Evolutionary conservation across 768 basidiomycete species (phyloP), one percentile per base, ranked within the genome.

Genomic region (Lanmaoa pseudosensibilis): DNA sequence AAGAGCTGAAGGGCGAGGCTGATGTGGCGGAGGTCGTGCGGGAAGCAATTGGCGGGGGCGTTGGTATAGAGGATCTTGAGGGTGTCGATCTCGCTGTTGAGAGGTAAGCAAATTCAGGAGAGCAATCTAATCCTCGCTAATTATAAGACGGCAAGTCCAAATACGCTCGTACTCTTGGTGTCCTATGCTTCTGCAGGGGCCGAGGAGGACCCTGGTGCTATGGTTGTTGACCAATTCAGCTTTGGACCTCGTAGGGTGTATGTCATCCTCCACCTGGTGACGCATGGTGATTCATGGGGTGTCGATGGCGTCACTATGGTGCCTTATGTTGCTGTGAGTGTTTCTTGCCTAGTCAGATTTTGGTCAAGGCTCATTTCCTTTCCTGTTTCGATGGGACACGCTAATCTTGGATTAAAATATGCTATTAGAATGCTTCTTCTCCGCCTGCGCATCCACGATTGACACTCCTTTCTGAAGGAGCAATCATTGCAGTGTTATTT

Each of bases 401-500:
- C 23, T 7, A 5, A 36, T 50, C 30, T 33, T 41, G 46, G 15
- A 38, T 13, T 37, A 3, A 33, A 33, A 45, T 33, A 13, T 40
- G 4, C 18, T 2, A 39, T 33, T 56, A 90, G 89, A 88, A 83
- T 21, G 81, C 83, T 32, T 77, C 78, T 56, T 86, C 84, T 38
- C 86, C 86, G 1, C 87, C 88, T 1, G 83, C 85, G 57, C 88
- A 89, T 65, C 87, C 90, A 37, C 79, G 85, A 44, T 77, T 92
- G 51, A 82, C 82, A 51, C 74, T 85, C 18, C 70, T 88, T 23
- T 73, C 77, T n/a, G 77, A 76, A n/a, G 88, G 87, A 19, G 74
- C 79, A 21, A 64, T 89, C 10, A 71, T 84, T 38, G 77, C 80
- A 34, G 78, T 89, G 8, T 83, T 90, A 62, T 92, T 90, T 59